Evolutionary conservation across 2,329 filamentous ascomycete genomes (phyloP).

Genomic region (Coleophoma eucalyptorum): DNA sequence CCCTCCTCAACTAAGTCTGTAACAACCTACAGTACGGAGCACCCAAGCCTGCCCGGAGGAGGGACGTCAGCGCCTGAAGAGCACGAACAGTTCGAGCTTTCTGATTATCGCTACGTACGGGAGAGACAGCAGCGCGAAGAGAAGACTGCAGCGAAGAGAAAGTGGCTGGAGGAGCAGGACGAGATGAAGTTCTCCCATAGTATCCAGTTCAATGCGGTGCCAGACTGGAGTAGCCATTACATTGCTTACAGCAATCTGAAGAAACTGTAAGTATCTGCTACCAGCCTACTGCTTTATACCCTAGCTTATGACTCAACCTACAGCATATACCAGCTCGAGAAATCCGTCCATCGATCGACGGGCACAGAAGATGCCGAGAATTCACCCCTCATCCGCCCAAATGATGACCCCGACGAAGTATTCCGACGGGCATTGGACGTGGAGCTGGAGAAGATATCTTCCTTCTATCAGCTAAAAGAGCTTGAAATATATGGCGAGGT

Average conservation of each 20-base stretch:
- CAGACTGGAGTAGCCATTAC: conserved; percentile 98
- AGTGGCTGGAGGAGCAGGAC: conserved; percentile 68
- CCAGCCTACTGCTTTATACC: not conserved
- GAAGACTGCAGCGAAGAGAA: conserved; percentile 60
- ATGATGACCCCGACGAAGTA: conserved; percentile 69
- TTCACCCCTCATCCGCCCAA: conserved; percentile 72
- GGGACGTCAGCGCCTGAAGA: conserved; percentile 11
- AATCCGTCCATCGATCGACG: conserved; percentile 63
- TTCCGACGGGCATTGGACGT: conserved; percentile 80
- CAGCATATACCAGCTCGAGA: conserved; percentile 94
- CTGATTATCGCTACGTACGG: conserved; percentile 19
- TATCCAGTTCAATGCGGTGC: conserved; percentile 98
- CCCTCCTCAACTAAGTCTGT: conserved; percentile 2
- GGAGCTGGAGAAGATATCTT: conserved; percentile 90
- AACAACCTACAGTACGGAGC: conserved; percentile 5
- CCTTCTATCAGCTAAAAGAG: conserved; percentile 89
- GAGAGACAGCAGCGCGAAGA: conserved; percentile 9
- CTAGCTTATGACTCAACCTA: conserved; percentile 2
- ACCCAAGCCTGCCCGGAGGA: conserved; percentile 18
- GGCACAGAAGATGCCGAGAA: conserved; percentile 71
- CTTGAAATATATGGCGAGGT: conserved; percentile 81
- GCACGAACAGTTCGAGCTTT: conserved; percentile 25
- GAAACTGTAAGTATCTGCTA: conserved; percentile 69
- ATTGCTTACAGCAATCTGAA: conserved; percentile 98
- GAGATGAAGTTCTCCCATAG: conserved; percentile 99